A percentile compares a stretch with the other conserved stretches of the same genome.
Evolutionary conservation across 139 green algal species (phyloP).

Genomic region (Chlorella sp.): DNA sequence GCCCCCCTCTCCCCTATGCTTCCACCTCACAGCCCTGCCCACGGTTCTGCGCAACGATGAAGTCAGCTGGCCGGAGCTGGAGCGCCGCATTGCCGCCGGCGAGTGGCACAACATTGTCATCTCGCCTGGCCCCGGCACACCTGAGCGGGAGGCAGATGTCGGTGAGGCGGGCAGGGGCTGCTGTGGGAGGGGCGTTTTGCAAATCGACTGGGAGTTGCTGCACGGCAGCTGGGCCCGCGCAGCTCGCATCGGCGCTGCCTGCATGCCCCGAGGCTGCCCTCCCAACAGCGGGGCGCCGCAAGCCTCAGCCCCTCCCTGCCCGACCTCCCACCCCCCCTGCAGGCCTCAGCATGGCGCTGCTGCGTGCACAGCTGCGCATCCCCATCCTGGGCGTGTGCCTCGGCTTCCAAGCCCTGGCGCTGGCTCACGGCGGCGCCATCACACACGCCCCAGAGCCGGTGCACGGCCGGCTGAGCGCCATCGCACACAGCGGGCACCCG

Average conservation of each 20-base stretch:
- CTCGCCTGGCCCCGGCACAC: slow-evolving; percentile 94
- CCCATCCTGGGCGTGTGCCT: slow-evolving; percentile 98
- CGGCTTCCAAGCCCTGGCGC: slow-evolving; percentile 93
- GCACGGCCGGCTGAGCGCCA: slow-evolving; percentile 86
- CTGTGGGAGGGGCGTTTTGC: no score
- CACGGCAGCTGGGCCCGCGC: neutral
- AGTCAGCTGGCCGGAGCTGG: slow-evolving; percentile 61
- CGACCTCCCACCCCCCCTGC: neutral
- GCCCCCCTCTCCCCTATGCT: no score
- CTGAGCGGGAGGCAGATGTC: slow-evolving; percentile 74
- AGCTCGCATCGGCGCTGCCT: neutral
- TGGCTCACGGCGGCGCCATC: slow-evolving; percentile 66
- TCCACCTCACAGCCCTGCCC: slow-evolving; percentile 65
- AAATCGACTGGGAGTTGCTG: no score
- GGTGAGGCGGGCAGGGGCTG: no score
- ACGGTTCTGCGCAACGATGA: slow-evolving; percentile 90
- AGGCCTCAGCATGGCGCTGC: slow-evolving; percentile 85
- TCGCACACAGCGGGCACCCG: slow-evolving; percentile 78
- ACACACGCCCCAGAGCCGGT: slow-evolving; percentile 86
- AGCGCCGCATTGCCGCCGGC: slow-evolving; percentile 47
- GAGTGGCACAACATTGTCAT: slow-evolving; percentile 92
- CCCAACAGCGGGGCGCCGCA: no score
- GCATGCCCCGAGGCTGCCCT: neutral
- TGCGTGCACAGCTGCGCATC: slow-evolving; percentile 60
- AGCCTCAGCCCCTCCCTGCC: neutral